Evolutionary conservation across 148 eudicot species (phyloP), one percentile per base, ranked within the genome.

Genomic region (Diospyros kaki): DNA sequence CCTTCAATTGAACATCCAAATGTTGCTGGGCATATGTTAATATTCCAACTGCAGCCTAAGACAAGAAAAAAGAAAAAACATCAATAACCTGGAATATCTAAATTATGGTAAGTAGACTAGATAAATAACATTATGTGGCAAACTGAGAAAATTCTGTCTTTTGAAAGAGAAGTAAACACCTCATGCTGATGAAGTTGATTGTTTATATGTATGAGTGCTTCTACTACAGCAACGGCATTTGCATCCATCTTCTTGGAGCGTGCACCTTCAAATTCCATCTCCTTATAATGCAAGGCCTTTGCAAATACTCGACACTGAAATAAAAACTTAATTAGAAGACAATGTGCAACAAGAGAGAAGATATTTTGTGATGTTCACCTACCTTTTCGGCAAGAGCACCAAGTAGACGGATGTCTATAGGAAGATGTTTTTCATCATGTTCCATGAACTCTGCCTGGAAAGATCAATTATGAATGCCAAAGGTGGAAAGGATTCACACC

Each of bases 361-460:
- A 68, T 41, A 72, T 54, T 15, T 51, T 56, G 13, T 68, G 9
- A 6, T 48, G 45, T 69, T 9, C 64, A 17, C 76, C 40, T 73
- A 96, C 99, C 94, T 93, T 96, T 69, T 96, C 98, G 45, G 99
- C 99, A 79, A 93, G 97, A 80, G 98, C 98, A 71, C 99, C 99
- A 81, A 95, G 97, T 46, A 96, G 89, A 69, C 99, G 99, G 52
- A 92, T 96, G 81, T 93, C 99, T 73, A 96, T 96, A 58, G 98
- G 99, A 84, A 93, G 98, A 80, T 94, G 98, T 71, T 86, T 91
- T 75, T 93, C 99, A 77, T 91, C 96, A 88, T 96, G 99, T 81
- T 96, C 99, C 99, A 93, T 96, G 77, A 96, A 96, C 80, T 96
- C 99, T 6, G 98, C 98, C 99, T 96, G 84, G 28, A 79, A 83